Percentiles rank a stretch among this genome's conserved stretches.
These are phyloP conservation scores for Lipomyces yarrowii DNA, from an alignment of 1,139 yeast species.

Conservation along the genomic window DNA sequence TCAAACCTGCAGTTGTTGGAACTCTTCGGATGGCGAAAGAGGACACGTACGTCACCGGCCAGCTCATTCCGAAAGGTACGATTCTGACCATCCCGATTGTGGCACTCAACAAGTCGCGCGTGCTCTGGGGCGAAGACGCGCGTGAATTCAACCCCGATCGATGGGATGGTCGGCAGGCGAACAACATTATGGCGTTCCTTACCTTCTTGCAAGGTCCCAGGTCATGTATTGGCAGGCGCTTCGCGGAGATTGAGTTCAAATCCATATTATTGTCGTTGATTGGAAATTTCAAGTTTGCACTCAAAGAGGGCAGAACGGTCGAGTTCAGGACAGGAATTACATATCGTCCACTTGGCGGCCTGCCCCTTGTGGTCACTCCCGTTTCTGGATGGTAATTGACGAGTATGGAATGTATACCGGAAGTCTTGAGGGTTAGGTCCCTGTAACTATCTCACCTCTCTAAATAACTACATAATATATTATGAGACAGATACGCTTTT, in stretches of 20 bases:
- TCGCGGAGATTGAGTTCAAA: conserved; percentile 32
- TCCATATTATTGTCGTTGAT: conserved; percentile 24
- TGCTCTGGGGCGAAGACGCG: conserved; percentile 33
- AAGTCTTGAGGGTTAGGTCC: neutral
- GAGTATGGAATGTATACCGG: neutral
- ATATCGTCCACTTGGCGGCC: conserved; percentile 25
- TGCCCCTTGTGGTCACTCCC: conserved; percentile 23
- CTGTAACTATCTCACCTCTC: no score
- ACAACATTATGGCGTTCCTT: conserved; percentile 23
- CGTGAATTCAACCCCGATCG: conserved; percentile 32
- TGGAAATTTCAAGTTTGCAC: conserved; percentile 20
- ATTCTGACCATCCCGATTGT: conserved; percentile 17
- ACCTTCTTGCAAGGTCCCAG: conserved; percentile 33
- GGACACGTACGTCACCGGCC: conserved; percentile 33
- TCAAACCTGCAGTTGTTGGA: conserved; percentile 35
- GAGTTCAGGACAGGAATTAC: conserved; percentile 21
- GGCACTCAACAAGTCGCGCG: conserved; percentile 15
- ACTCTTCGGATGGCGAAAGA: conserved; percentile 38
- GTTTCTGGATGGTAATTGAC: conserved; percentile 12
- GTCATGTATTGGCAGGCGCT: conserved; percentile 32
- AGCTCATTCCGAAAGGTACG: conserved; percentile 30
- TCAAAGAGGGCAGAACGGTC: conserved; percentile 22
- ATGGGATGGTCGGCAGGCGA: conserved; percentile 27
- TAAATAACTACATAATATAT: no score
- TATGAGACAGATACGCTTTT: no score